These are phyloP conservation scores for Magnolia officinalis DNA, from an alignment of 164 flowering plant species.

Conservation along the genomic window DNA sequence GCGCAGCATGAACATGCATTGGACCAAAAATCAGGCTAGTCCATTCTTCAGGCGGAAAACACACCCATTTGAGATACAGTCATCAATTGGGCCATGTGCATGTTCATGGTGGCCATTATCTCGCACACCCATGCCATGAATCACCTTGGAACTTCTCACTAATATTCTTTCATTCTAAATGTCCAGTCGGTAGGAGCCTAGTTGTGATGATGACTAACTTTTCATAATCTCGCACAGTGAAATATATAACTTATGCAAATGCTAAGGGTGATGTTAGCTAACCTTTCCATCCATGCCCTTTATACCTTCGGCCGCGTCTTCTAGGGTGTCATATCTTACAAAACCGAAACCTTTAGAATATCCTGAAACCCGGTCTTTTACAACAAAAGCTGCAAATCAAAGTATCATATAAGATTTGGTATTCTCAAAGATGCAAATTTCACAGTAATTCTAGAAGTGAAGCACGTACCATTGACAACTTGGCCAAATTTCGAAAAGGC, in stretches of 20 bases:
- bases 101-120: too few species aligned
- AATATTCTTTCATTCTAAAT: too few species aligned
- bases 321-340: slow-evolving; percentile 63
- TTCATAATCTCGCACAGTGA: not conserved
- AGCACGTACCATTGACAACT: slow-evolving; percentile 55
- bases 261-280: slow-evolving; percentile 15
- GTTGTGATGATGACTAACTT: too few species aligned
- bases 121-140: too few species aligned
- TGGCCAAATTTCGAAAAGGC: slow-evolving; percentile 60
- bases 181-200: too few species aligned
- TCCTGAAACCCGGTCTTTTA: slow-evolving; percentile 68
- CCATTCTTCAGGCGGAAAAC: too few species aligned
- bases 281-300: slow-evolving; percentile 94
- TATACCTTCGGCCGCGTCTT: slow-evolving; percentile 72
- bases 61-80: too few species aligned
- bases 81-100: too few species aligned
- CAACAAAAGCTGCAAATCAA: slow-evolving; percentile 63
- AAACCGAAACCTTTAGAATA: slow-evolving; percentile 91
- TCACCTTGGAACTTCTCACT: too few species aligned
- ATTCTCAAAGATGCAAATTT: not conserved
- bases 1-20: too few species aligned
- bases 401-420: not conserved
- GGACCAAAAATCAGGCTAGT: too few species aligned
- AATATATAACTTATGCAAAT: not conserved
- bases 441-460: not conserved